Evolutionary conservation across 169 alveolate species (phyloP).

Genomic region (Plasmodium gonderi): DNA sequence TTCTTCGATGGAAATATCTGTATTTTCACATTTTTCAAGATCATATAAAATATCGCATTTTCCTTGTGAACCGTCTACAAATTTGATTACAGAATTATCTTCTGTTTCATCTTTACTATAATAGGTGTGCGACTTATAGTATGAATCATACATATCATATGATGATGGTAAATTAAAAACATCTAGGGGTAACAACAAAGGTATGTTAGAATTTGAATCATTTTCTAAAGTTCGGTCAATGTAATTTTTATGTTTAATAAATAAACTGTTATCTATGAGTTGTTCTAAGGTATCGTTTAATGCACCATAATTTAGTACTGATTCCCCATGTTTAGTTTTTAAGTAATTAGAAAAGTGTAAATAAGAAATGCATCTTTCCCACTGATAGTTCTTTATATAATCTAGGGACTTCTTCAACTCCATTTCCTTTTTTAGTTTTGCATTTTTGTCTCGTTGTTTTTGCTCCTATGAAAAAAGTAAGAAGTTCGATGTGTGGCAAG

Average conservation of each 20-base stretch:
- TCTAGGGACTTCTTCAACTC: conserved; percentile 39
- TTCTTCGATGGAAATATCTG: conserved; percentile 53
- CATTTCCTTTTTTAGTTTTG: conserved; percentile 44
- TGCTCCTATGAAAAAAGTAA: conserved; percentile 33
- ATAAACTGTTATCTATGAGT: conserved; percentile 8
- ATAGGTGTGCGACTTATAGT: conserved; percentile 34
- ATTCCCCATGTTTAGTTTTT: conserved; percentile 4
- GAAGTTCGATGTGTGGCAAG: too few species aligned
- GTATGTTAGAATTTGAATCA: neutral
- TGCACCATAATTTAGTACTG: conserved; percentile 1
- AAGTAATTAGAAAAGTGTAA: conserved; percentile 15
- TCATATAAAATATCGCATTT: conserved; percentile 52
- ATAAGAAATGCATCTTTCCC: conserved; percentile 64
- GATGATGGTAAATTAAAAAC: conserved; percentile 66
- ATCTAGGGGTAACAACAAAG: conserved; percentile 29
- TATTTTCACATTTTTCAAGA: conserved; percentile 47
- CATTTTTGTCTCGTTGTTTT: conserved; percentile 58
- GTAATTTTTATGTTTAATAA: conserved; percentile 1
- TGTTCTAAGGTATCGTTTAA: neutral
- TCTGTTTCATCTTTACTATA: conserved; percentile 44
- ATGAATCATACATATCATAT: conserved; percentile 53
- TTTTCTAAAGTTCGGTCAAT: neutral
- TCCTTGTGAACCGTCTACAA: conserved; percentile 22
- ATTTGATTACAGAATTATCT: conserved; percentile 34
- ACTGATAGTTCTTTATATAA: conserved; percentile 40